Percentiles rank a stretch among this genome's conserved stretches.
Evolutionary conservation across 768 basidiomycete genomes (phyloP).

Genomic region (Pulveroboletus sp.): DNA sequence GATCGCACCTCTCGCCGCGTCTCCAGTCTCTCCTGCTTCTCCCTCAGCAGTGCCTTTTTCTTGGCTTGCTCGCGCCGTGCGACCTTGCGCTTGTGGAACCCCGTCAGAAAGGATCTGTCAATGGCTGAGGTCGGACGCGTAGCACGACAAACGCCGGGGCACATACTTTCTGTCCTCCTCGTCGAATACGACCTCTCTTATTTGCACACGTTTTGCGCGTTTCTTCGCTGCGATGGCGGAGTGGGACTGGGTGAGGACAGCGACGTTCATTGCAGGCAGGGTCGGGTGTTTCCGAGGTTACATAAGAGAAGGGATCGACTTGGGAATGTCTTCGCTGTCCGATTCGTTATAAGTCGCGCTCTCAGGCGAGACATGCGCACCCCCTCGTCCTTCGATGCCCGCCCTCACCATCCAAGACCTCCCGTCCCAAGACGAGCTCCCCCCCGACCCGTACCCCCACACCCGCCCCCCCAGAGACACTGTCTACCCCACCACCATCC

Average conservation of each 20-base stretch:
- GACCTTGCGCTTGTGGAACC: constrained; percentile 90
- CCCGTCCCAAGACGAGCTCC: constrained; percentile 3
- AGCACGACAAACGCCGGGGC: constrained; percentile 11
- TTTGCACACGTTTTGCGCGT: constrained; percentile 58
- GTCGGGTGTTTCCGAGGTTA: constrained; percentile 24
- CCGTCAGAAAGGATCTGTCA: constrained; percentile 84
- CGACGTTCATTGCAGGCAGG: constrained; percentile 36
- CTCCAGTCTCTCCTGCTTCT: constrained; percentile 72
- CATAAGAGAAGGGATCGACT: constrained; percentile 24
- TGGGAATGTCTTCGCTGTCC: constrained; percentile 24
- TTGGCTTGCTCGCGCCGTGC: constrained; percentile 76
- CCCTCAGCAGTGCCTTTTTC: constrained; percentile 68
- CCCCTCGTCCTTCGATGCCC: constrained; percentile 29
- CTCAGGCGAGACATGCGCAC: constrained; percentile 32
- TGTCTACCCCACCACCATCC: constrained; percentile 12
- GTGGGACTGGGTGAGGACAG: constrained; percentile 61
- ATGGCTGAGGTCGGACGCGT: constrained; percentile 11
- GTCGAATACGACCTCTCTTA: constrained; percentile 83
- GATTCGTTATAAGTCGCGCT: constrained; percentile 32
- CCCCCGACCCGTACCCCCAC: constrained; percentile 24
- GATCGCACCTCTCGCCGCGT: constrained; percentile 69
- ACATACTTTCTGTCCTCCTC: constrained; percentile 74
- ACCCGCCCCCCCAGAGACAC: constrained; percentile 19
- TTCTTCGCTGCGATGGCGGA: constrained; percentile 63
- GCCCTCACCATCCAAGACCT: constrained; percentile 23